Base-by-base conservation (phyloP, 345 rosid genomes). In the Hibiscus trionum region DNA sequence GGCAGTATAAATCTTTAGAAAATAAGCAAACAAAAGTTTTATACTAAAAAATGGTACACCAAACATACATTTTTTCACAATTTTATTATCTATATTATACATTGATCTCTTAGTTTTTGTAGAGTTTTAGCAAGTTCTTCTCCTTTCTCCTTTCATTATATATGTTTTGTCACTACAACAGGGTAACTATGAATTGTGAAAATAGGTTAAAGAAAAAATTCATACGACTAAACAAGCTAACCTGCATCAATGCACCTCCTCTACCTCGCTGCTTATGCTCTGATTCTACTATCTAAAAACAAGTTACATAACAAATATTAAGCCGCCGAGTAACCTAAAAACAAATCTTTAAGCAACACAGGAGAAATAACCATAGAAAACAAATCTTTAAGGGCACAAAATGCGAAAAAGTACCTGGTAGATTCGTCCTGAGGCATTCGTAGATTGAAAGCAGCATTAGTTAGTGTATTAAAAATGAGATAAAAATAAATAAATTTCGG, bases 161-260 rank as follows among this genome's bases (percentile, higher is more conserved):
- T 26, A 15, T 47, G 35, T 24, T 66, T 66, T 47, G 33, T 67
- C 58, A 27, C 24, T 15, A 67, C 27, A 46, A 15, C 37, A 46
- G 19, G 70, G 57, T 4, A 39, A 24, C 14, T 1, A 3, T 29
- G 35, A 19, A 19, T 44, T 71, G 21, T 4, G 5, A 26, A 71
- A 27, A 27, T 10, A 26, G 4, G 27, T n/a, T 0, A 16, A 24
- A 57, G 5, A 71, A 39, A 46, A 4, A 50, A 53, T 11, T 27
- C 42, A 52, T 16, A 33, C 11, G 61, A 2, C 42, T 63, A 57
- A 16, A 76, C 4, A 63, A 58, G 12, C 65, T 47, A 37, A 91
- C 97, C 95, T 86, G 96, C 75, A 94, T 88, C 77, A 82, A 78
- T 69, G 98, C 97, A 68, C 96, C 96, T 82, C 98, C 97, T 86